Evolutionary conservation across 2,329 filamentous ascomycete species (phyloP).

Genomic region (Geosmithia flava): DNA sequence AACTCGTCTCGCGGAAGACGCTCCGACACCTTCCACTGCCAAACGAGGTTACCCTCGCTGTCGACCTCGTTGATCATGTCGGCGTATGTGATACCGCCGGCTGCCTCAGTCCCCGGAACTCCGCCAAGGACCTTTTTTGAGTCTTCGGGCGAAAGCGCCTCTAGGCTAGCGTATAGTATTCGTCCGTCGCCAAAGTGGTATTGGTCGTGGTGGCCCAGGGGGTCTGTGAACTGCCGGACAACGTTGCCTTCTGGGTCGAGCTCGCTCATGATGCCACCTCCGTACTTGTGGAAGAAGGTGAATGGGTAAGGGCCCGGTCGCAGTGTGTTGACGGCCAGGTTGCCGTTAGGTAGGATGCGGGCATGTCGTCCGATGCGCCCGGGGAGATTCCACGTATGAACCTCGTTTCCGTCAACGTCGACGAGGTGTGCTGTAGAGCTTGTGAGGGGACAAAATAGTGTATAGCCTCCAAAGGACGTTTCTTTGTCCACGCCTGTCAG

Average conservation of each 20-base stretch:
- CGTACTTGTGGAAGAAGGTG: constrained; percentile 17
- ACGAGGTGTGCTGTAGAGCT: constrained; percentile 11
- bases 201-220: constrained; percentile 15
- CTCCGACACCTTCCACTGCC: constrained; percentile 17
- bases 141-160: constrained; percentile 11
- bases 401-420: constrained; percentile 14
- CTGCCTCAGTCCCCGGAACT: constrained; percentile 9
- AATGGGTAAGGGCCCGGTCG: constrained; percentile 11
- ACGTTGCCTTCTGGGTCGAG: constrained; percentile 11
- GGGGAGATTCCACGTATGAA: constrained; percentile 15
- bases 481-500: constrained; percentile 14
- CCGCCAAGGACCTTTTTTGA: constrained; percentile 14
- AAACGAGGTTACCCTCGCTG: constrained; percentile 8
- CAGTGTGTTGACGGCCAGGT: constrained; percentile 16
- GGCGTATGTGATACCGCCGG: constrained; percentile 14
- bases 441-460: constrained; percentile 15
- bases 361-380: constrained; percentile 14
- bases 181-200: constrained; percentile 14
- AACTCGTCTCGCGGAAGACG: constrained; percentile 11
- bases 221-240: constrained; percentile 13
- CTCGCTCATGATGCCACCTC: constrained; percentile 15
- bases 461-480: constrained; percentile 13
- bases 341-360: constrained; percentile 12
- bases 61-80: constrained; percentile 17
- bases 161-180: constrained; percentile 13